Base-by-base conservation (phyloP, 1,284 basidiomycete species). In the Cryptococcus sp. region DNA sequence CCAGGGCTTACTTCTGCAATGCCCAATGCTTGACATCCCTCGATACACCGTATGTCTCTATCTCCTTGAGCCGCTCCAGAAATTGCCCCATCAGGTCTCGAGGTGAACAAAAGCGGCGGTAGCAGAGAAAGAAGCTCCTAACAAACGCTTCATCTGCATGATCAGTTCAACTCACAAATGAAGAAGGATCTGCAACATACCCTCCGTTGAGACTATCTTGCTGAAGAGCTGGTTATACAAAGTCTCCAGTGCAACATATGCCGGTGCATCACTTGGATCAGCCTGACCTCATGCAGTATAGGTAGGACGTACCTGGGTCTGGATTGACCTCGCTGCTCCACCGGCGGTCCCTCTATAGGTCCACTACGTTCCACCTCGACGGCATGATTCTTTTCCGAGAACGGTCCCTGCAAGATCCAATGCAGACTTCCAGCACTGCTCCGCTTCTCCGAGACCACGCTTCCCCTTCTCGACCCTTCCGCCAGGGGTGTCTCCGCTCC, bases 91-190 rank as follows among this genome's bases (percentile, higher is more conserved):
- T 64, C 14, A 74, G 34, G 1, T 68, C 64, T 1, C 42, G 42
- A 2, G 73, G 68, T 5, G 53, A 48, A 21, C 61, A 65, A 44
- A 73, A 74, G 0, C 73, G 63, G 1, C 73, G 65, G 48, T 69
- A 74, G 0, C 63, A 67, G 50, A 69, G 50, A 53, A 72, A 66
- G 51, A 74, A 74, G 7, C 65, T 52, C 18, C 56, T 53, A 11
- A 70, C 56, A 40, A 72, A 70, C 10, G 49, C 40, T 7, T 63
- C 61, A 43, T 73, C 71, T 66, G 44, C 10, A 11, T n/a, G 31
- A 22, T 21, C 52, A 46, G 22, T 35, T 16, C 4, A 12, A 21
- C 4, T 33, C 21, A 18, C 10, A 24, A 4, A n/a, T 10, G 4
- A n/a, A 12, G 14, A 16, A 0, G 18, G 14, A 5, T 16, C 14